phyloP scores from a whole-genome alignment of 1,284 basidiomycete genomes.

The Rhodotorula mucilaginosa region DNA sequence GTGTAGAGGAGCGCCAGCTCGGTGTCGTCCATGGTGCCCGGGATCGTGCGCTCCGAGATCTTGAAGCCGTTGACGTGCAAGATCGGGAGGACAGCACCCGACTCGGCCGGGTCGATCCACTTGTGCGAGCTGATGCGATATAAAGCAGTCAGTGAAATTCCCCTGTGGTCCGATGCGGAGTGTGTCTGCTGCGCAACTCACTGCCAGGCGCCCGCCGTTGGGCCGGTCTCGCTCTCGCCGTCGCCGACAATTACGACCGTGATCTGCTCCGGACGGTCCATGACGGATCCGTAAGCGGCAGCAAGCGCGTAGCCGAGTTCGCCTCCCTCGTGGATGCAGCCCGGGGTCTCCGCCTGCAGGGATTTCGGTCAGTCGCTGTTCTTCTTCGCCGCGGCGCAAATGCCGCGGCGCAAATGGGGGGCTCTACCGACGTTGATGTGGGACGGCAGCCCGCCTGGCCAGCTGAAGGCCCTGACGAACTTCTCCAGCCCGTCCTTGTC shows the following conservation, averaged over 20 bases:
- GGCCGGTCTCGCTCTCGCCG: constrained; percentile 82
- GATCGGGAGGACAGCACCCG: constrained; percentile 81
- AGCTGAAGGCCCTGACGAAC: constrained; percentile 59
- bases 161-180: not conserved
- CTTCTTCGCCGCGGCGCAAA: no score
- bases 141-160: not conserved
- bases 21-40: constrained; percentile 83
- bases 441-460: constrained; percentile 54
- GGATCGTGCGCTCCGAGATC: constrained; percentile 83
- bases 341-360: constrained; percentile 66
- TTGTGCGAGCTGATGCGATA: constrained; percentile 57
- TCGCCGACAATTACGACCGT: constrained; percentile 77
- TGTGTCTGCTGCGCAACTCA: constrained; percentile 10
- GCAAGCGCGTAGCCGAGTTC: constrained; percentile 74
- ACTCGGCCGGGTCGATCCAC: constrained; percentile 86
- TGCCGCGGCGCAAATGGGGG: no score
- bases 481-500: constrained; percentile 61
- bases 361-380: not conserved
- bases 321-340: constrained; percentile 82
- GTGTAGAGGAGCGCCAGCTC: constrained; percentile 68
- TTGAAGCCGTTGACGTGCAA: constrained; percentile 74
- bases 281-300: constrained; percentile 67
- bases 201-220: constrained; percentile 62
- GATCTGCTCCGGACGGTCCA: constrained; percentile 83
- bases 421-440: constrained; percentile 50